These are phyloP conservation scores for Nemania bipapillata DNA, from an alignment of 2,329 filamentous ascomycete species.

Conservation along the genomic window DNA sequence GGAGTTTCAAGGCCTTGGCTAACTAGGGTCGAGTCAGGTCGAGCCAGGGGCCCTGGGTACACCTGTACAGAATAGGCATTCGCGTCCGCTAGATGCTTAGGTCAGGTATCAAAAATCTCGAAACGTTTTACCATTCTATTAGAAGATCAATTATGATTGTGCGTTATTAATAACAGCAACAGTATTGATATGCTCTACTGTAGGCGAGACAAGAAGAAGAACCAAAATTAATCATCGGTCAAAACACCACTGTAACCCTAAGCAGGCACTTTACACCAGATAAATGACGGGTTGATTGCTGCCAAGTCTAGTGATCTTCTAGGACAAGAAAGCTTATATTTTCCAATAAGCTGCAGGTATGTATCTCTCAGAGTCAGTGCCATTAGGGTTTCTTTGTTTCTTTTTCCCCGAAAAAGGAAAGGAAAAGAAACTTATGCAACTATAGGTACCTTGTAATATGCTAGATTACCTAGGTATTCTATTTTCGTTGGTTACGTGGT, in stretches of 20 bases:
- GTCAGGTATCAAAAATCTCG: background rate
- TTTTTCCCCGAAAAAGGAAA: no score
- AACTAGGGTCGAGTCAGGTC: background rate
- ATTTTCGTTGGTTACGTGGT: background rate
- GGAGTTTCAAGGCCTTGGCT: constrained; percentile 35
- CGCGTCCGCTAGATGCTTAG: background rate
- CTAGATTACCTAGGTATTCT: background rate
- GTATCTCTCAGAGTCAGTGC: background rate
- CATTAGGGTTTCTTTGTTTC: background rate
- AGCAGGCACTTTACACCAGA: background rate
- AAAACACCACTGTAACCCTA: background rate
- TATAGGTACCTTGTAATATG: background rate
- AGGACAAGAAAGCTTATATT: constrained; percentile 8
- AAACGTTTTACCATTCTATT: background rate
- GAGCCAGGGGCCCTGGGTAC: background rate
- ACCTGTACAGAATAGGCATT: background rate
- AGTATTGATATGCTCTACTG: background rate
- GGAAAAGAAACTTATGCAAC: no score
- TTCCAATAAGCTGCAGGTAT: background rate
- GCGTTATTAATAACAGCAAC: background rate
- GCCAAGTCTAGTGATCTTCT: background rate
- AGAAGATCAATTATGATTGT: background rate
- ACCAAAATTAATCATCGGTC: background rate
- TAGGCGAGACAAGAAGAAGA: background rate
- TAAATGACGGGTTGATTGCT: background rate